These are phyloP conservation scores for Volvox reticuliferus DNA, from an alignment of 139 green algal genomes.

Conservation along the genomic window DNA sequence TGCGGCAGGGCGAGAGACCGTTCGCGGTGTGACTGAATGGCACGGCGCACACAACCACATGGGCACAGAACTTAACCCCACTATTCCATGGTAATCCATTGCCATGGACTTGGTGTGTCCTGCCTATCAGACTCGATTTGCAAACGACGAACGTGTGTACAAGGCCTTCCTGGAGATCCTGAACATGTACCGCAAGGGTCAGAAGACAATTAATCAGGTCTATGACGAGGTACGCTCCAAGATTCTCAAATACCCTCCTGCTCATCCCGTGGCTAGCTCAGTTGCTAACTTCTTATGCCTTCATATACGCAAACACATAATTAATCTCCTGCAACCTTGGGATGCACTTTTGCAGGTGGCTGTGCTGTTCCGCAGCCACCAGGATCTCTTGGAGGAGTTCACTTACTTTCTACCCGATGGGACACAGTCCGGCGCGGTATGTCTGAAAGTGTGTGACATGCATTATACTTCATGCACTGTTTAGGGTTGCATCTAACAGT, in stretches of 20 bases:
- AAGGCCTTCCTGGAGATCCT: conserved; percentile 99
- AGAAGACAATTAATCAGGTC: conserved; percentile 96
- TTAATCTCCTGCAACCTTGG: background rate
- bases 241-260: too few species aligned
- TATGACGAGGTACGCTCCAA: conserved; percentile 90
- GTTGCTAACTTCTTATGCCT: too few species aligned
- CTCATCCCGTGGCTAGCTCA: too few species aligned
- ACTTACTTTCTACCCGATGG: conserved; percentile 98
- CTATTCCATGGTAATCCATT: too few species aligned
- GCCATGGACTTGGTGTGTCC: background rate
- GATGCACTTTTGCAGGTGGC: conserved; percentile 79
- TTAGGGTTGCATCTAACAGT: too few species aligned
- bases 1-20: background rate
- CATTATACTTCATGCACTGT: too few species aligned
- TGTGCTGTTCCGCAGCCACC: conserved; percentile 92
- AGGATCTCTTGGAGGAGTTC: conserved; percentile 97
- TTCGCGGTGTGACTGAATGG: too few species aligned
- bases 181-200: conserved; percentile 99
- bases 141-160: conserved; percentile 96
- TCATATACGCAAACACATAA: background rate
- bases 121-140: conserved; percentile 85
- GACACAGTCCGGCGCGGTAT: conserved; percentile 46
- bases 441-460: background rate
- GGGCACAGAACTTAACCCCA: too few species aligned
- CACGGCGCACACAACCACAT: too few species aligned